Conservation (phyloP, 129 eudicot species). For the Silybum marianum region DNA sequence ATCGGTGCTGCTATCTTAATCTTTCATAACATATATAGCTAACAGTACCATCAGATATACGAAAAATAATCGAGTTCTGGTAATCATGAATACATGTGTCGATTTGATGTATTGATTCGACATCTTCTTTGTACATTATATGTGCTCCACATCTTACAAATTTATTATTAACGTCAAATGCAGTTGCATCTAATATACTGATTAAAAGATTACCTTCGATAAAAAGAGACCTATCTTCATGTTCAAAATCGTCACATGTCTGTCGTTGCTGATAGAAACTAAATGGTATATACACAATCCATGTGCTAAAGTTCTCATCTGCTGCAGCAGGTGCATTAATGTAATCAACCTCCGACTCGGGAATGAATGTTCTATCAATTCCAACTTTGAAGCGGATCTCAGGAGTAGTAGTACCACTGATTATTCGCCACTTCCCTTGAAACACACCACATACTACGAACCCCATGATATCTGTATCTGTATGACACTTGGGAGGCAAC, state of each 20-base stretch:
- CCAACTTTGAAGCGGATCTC: not conserved
- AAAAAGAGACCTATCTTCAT: not conserved
- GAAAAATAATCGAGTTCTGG: not conserved
- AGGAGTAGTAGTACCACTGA: too few relatives aligned
- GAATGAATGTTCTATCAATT: too few relatives aligned
- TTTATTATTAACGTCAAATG: too few relatives aligned
- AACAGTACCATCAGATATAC: not conserved
- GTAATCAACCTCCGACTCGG: not conserved
- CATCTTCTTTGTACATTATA: not conserved
- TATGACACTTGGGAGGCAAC: not conserved
- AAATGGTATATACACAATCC: not conserved
- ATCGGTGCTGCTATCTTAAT: not conserved
- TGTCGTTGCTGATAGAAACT: not conserved
- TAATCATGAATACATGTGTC: not conserved
- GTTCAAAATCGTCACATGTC: not conserved
- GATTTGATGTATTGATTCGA: not conserved
- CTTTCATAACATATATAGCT: not conserved
- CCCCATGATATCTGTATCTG: not conserved
- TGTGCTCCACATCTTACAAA: not conserved
- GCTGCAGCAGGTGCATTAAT: not conserved
- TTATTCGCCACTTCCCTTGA: not conserved
- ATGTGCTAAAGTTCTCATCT: not conserved
- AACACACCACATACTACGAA: not conserved
- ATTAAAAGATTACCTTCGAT: not conserved
- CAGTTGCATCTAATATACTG: not conserved